phyloP scores from a whole-genome alignment of 371 early-diverging fungal genomes.

The Parasitella parasitica region DNA sequence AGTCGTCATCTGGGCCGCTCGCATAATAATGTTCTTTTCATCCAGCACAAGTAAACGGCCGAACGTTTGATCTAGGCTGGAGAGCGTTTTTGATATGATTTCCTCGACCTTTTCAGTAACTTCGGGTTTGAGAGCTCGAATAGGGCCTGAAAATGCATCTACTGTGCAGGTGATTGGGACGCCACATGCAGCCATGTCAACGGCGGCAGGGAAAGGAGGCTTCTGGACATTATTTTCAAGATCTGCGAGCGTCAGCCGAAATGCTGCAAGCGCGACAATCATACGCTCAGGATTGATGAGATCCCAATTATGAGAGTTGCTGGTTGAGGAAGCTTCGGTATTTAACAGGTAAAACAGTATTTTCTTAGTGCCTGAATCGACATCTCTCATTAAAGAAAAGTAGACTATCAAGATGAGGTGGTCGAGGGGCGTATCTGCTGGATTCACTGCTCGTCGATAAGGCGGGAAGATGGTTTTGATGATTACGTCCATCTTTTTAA shows the following conservation, averaged over 20 bases:
- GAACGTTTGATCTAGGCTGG: slow-evolving; percentile 57
- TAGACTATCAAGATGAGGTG: slow-evolving; percentile 81
- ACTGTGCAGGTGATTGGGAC: slow-evolving; percentile 38
- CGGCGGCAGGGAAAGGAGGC: slow-evolving; percentile 59
- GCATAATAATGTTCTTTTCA: slow-evolving; percentile 51
- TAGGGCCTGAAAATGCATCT: slow-evolving; percentile 36
- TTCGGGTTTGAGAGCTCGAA: slow-evolving; percentile 46
- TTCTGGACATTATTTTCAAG: slow-evolving; percentile 55
- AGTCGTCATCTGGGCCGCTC: slow-evolving; percentile 6
- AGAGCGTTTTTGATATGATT: slow-evolving; percentile 50
- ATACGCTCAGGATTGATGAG: slow-evolving; percentile 71
- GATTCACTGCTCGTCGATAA: slow-evolving; percentile 65
- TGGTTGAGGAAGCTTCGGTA: slow-evolving; percentile 42
- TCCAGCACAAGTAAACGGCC: slow-evolving; percentile 51
- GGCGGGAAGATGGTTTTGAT: slow-evolving; percentile 72
- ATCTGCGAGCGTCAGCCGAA: slow-evolving; percentile 69
- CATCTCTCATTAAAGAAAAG: slow-evolving; percentile 75
- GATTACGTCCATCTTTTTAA: slow-evolving; percentile 65
- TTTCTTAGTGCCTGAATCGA: slow-evolving; percentile 79
- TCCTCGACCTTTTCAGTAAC: slow-evolving; percentile 58
- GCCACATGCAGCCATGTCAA: slow-evolving; percentile 47
- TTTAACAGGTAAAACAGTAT: slow-evolving; percentile 70
- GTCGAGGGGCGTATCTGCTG: slow-evolving; percentile 72
- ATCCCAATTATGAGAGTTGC: slow-evolving; percentile 52
- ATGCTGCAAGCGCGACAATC: slow-evolving; percentile 74